Base-by-base conservation (phyloP, 352 stramenopile species). In the Phytophthora capsici region DNA sequence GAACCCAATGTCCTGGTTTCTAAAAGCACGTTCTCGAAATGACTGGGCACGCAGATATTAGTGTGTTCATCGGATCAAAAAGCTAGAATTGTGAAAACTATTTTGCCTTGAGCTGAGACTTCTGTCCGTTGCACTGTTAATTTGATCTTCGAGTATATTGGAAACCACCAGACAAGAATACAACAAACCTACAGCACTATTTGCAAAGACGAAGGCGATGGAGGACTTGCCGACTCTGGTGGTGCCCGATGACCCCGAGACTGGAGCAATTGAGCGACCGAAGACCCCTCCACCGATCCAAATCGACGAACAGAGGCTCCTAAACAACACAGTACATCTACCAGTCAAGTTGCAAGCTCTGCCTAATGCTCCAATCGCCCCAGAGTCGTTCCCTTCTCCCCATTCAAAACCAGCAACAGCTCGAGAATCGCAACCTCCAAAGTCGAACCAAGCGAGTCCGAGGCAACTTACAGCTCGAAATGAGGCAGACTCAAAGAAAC, bases 201-300 rank as follows among this genome's bases (percentile, higher is more conserved):
- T 12, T 19, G 36, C 4, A 14, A 34, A 34, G 28, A 9, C 28
- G 28, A 34, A 54, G 17, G 17, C 20, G 8, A 75, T 75, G 66
- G 66, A 75, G 30, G 61, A 40, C 6, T 28, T 90, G 30, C 81
- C 84, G 19, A 88, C 81, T 55, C 74, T 92, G 25, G 85, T 90
- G 19, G 84, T 92, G 23, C 84, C 84, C 2, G 81, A 90, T 46
- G 84, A 92, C 41, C 84, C 84, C 4, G 57, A 84, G 50, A 86
- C 70, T 9, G 84, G 84, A 12, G 76, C 59, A 16, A 92, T 92
- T 37, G 81, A 90, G 69, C 75, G 78, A n/a, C 81, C 79, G 38
- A 75, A 78, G 72, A 89, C 84, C 6, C 79, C 75, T 9, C 75
- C 72, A 17, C 75, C 77, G 4, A 64, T 86, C 28, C 46, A 73